These are phyloP conservation scores for Neodidymelliopsis sp. DNA, from an alignment of 2,329 filamentous ascomycete genomes.

Conservation along the genomic window DNA sequence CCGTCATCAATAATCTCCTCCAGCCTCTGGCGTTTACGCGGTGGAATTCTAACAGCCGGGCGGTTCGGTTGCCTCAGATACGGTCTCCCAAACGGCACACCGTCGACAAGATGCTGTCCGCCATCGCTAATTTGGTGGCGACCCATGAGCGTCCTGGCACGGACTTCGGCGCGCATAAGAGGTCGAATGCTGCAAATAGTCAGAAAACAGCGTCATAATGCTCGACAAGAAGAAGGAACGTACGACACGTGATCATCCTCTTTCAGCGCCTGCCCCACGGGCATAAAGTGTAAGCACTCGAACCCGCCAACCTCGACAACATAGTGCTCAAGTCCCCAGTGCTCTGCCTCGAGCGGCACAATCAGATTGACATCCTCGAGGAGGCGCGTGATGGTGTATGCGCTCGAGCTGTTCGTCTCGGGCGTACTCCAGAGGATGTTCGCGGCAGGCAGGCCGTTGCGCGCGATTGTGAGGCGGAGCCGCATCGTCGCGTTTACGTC, in stretches of 20 bases:
- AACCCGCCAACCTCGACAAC: conserved; percentile 79
- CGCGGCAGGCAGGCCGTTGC: conserved; percentile 45
- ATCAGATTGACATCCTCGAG: conserved; percentile 80
- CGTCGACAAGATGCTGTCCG: conserved; percentile 84
- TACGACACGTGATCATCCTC: conserved; percentile 86
- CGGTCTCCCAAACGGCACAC: conserved; percentile 81
- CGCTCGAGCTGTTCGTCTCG: conserved; percentile 39
- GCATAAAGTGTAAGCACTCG: conserved; percentile 87
- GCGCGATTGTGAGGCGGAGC: conserved; percentile 47
- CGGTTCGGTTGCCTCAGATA: conserved; percentile 68
- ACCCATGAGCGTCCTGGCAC: conserved; percentile 74
- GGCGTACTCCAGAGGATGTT: conserved; percentile 50
- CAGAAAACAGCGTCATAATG: conserved; percentile 1
- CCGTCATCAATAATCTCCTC: conserved; percentile 28
- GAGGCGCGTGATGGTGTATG: conserved; percentile 73
- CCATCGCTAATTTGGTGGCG: conserved; percentile 81
- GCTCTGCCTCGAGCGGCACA: conserved; percentile 78
- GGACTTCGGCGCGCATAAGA: conserved; percentile 76
- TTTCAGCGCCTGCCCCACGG: conserved; percentile 72
- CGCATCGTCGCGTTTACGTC: conserved; percentile 39
- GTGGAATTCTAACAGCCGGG: conserved; percentile 74
- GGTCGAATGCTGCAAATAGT: conserved; percentile 71
- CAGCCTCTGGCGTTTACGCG: conserved; percentile 68
- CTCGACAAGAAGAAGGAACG: conserved; percentile 40
- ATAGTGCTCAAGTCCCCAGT: conserved; percentile 93